Evolutionary conservation across 306 rosid species (phyloP).

Genomic region (Malus sieversii): DNA sequence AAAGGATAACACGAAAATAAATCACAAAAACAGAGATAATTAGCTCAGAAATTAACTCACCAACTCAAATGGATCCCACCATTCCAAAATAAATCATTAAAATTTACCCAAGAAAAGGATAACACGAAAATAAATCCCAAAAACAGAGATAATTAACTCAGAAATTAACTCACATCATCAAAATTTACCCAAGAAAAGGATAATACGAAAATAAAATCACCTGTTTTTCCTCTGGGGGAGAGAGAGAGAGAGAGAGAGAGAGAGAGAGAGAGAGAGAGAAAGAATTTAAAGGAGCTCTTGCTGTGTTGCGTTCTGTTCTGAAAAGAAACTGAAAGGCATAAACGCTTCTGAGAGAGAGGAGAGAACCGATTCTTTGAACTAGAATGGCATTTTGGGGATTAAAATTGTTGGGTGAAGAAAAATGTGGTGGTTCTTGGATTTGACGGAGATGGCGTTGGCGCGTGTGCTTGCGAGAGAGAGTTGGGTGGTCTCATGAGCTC

Average conservation of each 20-base stretch:
- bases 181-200: not conserved
- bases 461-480: not conserved
- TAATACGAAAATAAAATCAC: conserved; percentile 4
- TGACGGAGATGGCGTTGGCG: conserved; percentile 3
- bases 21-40: conserved; percentile 2
- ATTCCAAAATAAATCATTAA: not conserved
- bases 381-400: conserved; percentile 36
- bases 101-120: not conserved
- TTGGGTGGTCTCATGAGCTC: not conserved
- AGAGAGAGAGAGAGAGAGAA: no score
- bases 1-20: not conserved
- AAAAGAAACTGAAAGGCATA: conserved; percentile 22
- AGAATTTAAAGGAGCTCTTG: no score
- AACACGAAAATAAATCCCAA: conserved; percentile 7
- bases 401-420: not conserved
- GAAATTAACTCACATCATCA: not conserved
- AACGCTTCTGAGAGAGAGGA: not conserved
- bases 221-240: not conserved
- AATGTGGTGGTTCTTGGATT: conserved; percentile 4
- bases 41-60: not conserved
- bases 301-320: not conserved
- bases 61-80: not conserved
- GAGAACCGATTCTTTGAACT: not conserved
- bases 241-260: not conserved
- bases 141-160: not conserved